A percentile compares a stretch with the other conserved stretches of the same genome.
Evolutionary conservation across 2,329 filamentous ascomycete genomes (phyloP).

Genomic region (Aureobasidium sp.): DNA sequence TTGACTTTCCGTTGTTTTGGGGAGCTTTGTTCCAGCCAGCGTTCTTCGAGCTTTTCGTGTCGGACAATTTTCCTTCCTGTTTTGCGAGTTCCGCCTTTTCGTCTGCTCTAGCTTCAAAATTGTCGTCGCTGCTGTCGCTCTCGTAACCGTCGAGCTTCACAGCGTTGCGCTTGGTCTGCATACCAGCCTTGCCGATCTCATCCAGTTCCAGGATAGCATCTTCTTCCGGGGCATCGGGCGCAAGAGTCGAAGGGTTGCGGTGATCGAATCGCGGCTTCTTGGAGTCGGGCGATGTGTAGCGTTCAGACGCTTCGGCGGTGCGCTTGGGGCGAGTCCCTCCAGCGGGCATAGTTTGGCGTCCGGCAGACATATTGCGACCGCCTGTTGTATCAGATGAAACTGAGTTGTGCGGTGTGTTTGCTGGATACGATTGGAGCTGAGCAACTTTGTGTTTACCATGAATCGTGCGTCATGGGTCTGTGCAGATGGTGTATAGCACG

Average conservation of each 20-base stretch:
- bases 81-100: slow-evolving; percentile 43
- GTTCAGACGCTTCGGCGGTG: slow-evolving; percentile 70
- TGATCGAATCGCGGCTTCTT: slow-evolving; percentile 91
- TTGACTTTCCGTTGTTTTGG: slow-evolving; percentile 34
- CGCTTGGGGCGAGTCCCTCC: slow-evolving; percentile 46
- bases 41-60: slow-evolving; percentile 21
- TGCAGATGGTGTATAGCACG: background rate
- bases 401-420: background rate
- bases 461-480: slow-evolving; percentile 5
- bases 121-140: slow-evolving; percentile 85
- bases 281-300: slow-evolving; percentile 58
- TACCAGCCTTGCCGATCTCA: slow-evolving; percentile 69
- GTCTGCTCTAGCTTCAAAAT: slow-evolving; percentile 67
- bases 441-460: background rate
- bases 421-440: background rate
- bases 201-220: slow-evolving; percentile 79
- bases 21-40: slow-evolving; percentile 22
- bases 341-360: slow-evolving; percentile 41
- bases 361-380: slow-evolving; percentile 2
- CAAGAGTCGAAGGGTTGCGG: slow-evolving; percentile 87
- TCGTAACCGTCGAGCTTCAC: slow-evolving; percentile 97
- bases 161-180: slow-evolving; percentile 78
- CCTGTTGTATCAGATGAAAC: background rate
- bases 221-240: slow-evolving; percentile 68
- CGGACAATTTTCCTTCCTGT: slow-evolving; percentile 20